Evolutionary conservation across 2,329 filamentous ascomycete species (phyloP).

Genomic region (Triangularia setosa): DNA sequence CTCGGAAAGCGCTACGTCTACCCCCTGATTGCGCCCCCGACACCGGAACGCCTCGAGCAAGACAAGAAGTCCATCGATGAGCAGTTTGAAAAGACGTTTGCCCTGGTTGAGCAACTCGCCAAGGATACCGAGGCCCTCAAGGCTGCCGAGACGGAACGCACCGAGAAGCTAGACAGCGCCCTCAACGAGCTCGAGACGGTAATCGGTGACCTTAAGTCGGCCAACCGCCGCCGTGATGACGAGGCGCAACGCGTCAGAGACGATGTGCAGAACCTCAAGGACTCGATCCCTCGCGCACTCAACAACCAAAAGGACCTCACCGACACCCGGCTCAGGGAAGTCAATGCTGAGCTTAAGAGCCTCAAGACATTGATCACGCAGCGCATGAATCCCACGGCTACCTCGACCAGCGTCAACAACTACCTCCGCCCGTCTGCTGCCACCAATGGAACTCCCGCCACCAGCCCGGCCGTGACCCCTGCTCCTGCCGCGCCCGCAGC

Average conservation of each 20-base stretch:
- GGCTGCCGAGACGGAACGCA: conserved; percentile 77
- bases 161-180: conserved; percentile 75
- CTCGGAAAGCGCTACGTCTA: conserved; percentile 86
- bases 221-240: conserved; percentile 77
- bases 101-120: conserved; percentile 84
- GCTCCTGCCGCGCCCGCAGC: conserved; percentile 19
- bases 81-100: conserved; percentile 88
- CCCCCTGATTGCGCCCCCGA: conserved; percentile 88
- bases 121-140: conserved; percentile 89
- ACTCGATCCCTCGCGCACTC: conserved; percentile 82
- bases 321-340: conserved; percentile 76
- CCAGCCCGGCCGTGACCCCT: conserved; percentile 24
- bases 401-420: conserved; percentile 26
- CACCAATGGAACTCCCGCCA: conserved; percentile 22
- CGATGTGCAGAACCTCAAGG: conserved; percentile 77
- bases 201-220: conserved; percentile 74
- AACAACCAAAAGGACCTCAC: conserved; percentile 81
- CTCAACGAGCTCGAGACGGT: conserved; percentile 81
- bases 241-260: conserved; percentile 82
- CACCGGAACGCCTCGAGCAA: conserved; percentile 86
- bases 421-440: conserved; percentile 28
- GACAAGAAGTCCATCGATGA: conserved; percentile 92
- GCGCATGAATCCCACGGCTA: conserved; percentile 46
- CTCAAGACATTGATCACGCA: conserved; percentile 80
- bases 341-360: conserved; percentile 84